Evolutionary conservation across 2,329 filamentous ascomycete species (phyloP), one percentile per base, ranked within the genome.

Genomic region (Teratosphaeria viscida): DNA sequence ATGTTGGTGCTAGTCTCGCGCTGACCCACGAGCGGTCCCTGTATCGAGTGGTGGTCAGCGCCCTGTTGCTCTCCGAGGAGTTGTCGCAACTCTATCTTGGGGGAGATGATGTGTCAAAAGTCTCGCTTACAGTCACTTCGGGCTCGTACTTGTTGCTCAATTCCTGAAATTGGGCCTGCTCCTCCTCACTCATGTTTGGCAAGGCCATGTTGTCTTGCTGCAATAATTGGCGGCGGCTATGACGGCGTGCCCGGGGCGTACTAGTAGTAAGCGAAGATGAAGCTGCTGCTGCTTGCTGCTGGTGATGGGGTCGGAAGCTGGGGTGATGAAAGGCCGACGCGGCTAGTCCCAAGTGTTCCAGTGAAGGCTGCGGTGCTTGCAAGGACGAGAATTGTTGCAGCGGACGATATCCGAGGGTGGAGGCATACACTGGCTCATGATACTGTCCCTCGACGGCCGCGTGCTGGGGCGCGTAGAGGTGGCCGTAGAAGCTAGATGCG

Each of bases 1-100:
- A 99, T 90, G 65, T 81, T 84, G 66, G 85, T 82, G 74, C 87
- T 95, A 57, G 88, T 83, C 69, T 85, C 84, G 75, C 88, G 89
- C 62, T 87, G 82, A 68, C 90, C 89, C 65, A 97, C 88, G 56
- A 92, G 80, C 62, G 90, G 89, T 59, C 90, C 91, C 92, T 96
- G 70, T 66, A 58, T 63, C 34, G 57, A 59, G 68, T 64, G 59
- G 64, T 61, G 59, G 62, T 67, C 65, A 67, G 67, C 63, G 59
- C 63, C 64, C 58, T 56, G 35, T 61, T 63, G 62, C 64, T 61
- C 62, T 49, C 43, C 43, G 26, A 23, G 19, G 23, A 23, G 43
- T 61, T 64, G 59, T 64, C 63, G 63, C 61, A 64, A 63, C 57
- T 62, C 62, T 64, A 65, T 43, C 37, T 14, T 3, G 3, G 37